Evolutionary conservation across 1,284 basidiomycete genomes (phyloP).

Genomic region (Phylloboletellus chloephorus): DNA sequence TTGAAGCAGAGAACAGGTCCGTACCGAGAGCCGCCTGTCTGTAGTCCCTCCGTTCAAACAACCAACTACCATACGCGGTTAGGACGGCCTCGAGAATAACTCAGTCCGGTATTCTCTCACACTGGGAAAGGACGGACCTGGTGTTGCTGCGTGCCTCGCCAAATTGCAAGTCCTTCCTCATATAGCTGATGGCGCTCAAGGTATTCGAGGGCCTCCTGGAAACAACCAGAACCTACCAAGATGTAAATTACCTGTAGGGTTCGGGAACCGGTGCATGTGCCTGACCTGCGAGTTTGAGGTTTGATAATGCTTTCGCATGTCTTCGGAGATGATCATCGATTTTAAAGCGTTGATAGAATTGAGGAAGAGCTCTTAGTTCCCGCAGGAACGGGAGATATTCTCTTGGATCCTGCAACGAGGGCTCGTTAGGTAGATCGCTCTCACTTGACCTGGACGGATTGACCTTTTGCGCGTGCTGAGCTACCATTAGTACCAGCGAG

Average conservation of each 20-base stretch:
- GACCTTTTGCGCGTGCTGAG: constrained; percentile 95
- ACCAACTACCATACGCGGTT: constrained; percentile 81
- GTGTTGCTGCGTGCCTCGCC: constrained; percentile 60
- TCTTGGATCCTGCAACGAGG: constrained; percentile 75
- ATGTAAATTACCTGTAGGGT: constrained; percentile 9
- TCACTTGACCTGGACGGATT: constrained; percentile 4
- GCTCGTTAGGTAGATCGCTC: constrained; percentile 6
- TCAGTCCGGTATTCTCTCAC: constrained; percentile 5
- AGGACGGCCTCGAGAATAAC: constrained; percentile 47
- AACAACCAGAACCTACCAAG: constrained; percentile 50
- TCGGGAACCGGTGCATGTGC: constrained; percentile 3
- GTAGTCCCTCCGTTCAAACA: constrained; percentile 82
- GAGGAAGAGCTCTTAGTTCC: constrained; percentile 77
- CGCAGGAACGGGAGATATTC: constrained; percentile 97
- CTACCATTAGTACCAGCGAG: constrained; percentile 90
- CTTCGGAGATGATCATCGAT: constrained; percentile 93
- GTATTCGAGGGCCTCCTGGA: constrained; percentile 79
- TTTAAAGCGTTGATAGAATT: constrained; percentile 80
- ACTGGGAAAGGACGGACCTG: constrained; percentile 42
- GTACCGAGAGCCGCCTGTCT: constrained; percentile 77
- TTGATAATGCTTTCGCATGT: constrained; percentile 67
- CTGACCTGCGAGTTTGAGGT: constrained; percentile 72
- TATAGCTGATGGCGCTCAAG: constrained; percentile 78
- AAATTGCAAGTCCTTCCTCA: constrained; percentile 67
- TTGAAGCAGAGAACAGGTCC: constrained; percentile 15